A percentile compares a stretch with the other conserved stretches of the same genome.
Conservation (phyloP, 2,329 filamentous ascomycete genomes). For the Furcasterigmium sp. region DNA sequence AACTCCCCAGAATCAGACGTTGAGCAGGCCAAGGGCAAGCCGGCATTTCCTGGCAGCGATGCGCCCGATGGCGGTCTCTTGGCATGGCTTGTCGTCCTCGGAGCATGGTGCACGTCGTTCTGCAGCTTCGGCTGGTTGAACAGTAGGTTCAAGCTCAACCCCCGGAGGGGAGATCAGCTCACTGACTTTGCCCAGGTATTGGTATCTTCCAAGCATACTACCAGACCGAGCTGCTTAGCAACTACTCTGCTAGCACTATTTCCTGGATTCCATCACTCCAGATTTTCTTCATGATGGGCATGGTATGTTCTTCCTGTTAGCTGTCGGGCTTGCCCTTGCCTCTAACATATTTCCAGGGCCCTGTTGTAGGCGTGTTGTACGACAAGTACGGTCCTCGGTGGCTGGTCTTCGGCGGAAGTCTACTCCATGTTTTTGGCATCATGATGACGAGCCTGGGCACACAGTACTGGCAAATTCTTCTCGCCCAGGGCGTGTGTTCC, state of each 20-base stretch:
- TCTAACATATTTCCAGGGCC: constrained; percentile 33
- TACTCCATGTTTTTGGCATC: constrained; percentile 54
- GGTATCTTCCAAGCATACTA: constrained; percentile 58
- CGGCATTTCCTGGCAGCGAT: constrained; percentile 3
- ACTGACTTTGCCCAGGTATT: constrained; percentile 13
- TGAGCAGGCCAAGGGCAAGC: background rate
- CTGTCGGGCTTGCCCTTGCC: no score
- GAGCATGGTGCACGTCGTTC: constrained; percentile 33
- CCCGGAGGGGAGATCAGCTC: background rate
- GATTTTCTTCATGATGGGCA: constrained; percentile 47
- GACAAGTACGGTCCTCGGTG: constrained; percentile 58
- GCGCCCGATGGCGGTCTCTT: constrained; percentile 20
- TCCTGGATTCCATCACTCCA: constrained; percentile 58
- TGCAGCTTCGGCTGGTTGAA: constrained; percentile 34
- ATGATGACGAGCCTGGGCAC: constrained; percentile 56
- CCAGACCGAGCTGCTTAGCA: constrained; percentile 37
- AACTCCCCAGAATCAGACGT: background rate
- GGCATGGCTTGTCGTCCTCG: constrained; percentile 34
- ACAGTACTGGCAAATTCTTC: constrained; percentile 34
- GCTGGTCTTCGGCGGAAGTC: constrained; percentile 44
- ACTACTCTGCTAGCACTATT: constrained; percentile 48
- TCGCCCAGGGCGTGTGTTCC: constrained; percentile 31
- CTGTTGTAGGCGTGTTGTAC: constrained; percentile 56
- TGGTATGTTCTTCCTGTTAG: constrained; percentile 26
- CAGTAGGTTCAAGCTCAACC: constrained; percentile 13